Base-by-base conservation (phyloP, 2,329 filamentous ascomycete species). In the Elsinoe necatrix region DNA sequence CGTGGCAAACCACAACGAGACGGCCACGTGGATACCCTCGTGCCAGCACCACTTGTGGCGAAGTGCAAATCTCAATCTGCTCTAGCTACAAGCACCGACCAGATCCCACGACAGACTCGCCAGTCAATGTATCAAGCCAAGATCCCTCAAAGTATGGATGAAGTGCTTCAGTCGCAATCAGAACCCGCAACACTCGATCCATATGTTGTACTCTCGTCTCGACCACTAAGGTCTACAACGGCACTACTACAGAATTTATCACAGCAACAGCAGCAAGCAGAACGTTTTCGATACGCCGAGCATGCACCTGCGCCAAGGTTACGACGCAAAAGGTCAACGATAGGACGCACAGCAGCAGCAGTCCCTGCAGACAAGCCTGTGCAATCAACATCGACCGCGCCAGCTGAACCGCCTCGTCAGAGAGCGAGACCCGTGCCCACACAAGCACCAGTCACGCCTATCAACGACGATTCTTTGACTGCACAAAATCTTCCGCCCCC, bases 401-500 rank as follows among this genome's bases (percentile, higher is more conserved):
- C 20, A 45, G 20, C 25, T 11, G 21, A 14, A 5, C 3, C 41
- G 6, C 11, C 20, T 18, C 18, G 18, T 9, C 41, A 45, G 14
- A 14, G n/a, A 18, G 20, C 18, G 12, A 21, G 41, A n/a, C 41
- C 41, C 11, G 20, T 45, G 3, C 25, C 41, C 4, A 25, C 41
- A 9, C 41, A 45, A n/a, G 12, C 41, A 45, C 41, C 41, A 23
- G 20, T 45, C 14, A 52, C 29, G 2, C 48, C 48, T 2, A 4
- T n/a, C 48, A 6, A 25, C 7, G 29, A 39, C 12, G 34, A 39
- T 2, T 16, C 18, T 7, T 25, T 31, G 3, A 7, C 41, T n/a
- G n/a, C 39, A n/a, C 48, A 37, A 20, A 64, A 67, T 48, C 64
- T 62, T 35, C 51, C 54, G 4, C 27, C 54, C 16, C 78, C 78